Evolutionary conservation across 192 early-diverging fungal genomes (phyloP), one percentile per base, ranked within the genome.

Genomic region (Backusella luteola): DNA sequence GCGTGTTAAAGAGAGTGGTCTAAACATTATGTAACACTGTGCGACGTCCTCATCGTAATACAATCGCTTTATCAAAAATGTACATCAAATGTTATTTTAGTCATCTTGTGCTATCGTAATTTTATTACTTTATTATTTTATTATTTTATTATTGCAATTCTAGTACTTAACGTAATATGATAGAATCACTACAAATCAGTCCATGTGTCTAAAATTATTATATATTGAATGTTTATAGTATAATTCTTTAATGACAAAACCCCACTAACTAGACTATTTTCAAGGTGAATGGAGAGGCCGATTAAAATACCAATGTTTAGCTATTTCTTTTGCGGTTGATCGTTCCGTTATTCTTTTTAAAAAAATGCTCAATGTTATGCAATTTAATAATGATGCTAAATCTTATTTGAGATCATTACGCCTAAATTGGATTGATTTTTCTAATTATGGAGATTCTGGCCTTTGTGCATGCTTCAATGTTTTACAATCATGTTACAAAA

Each of bases 401-500:
- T 56, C 9, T 21, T 8, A 56, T 56, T 56, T 56, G 21, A 17
- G 52, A 19, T 56, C 2, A n/a, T 6, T 56, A 56, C 26, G 53
- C 53, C 53, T 56, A 56, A 56, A 56, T 56, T 56, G 53, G 21
- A 21, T 56, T 21, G 21, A 56, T 56, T 56, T 56, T 56, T 56
- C 53, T 21, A 21, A 56, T 26, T 56, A 56, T 21, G 53, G 53
- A 21, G 21, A 21, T n/a, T 53, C 6, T 19, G 17, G 19, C 49
- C 17, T 19, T 53, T 53, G 6, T 56, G 0, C 9, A 21, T 23
- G 6, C 21, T 56, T 56, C 53, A 56, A 56, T 56, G 53, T 56
- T 56, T 56, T 56, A 56, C 53, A 56, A 56, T 17, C 49, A n/a
- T 53, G 49, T n/a, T 53, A 53, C 49, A 53, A 53, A 53, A n/a